phyloP scores from a whole-genome alignment of 345 rosid genomes.

The Eucalyptus marginata region DNA sequence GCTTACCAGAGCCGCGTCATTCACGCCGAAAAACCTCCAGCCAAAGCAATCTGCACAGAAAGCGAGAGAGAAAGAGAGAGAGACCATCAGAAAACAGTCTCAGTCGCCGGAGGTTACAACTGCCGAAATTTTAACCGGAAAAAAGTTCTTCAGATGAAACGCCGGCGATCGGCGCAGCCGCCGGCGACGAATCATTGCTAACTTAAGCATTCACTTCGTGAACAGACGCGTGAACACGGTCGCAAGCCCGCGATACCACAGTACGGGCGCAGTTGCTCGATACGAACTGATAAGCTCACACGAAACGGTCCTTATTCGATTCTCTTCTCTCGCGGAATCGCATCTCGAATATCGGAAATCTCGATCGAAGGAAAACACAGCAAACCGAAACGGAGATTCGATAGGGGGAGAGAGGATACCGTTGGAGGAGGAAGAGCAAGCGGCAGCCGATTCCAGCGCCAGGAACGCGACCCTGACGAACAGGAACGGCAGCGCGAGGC shows the following conservation, averaged over 20 bases:
- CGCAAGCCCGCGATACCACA: neutral
- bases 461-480: slow-evolving; percentile 67
- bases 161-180: neutral
- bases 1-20: slow-evolving; percentile 57
- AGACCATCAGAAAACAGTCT: neutral
- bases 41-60: slow-evolving; percentile 49
- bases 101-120: neutral
- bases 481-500: slow-evolving; percentile 44
- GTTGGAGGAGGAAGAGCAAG: slow-evolving; percentile 53
- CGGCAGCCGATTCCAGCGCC: slow-evolving; percentile 65
- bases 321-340: neutral
- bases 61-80: neutral
- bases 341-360: neutral
- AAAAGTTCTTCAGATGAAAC: neutral
- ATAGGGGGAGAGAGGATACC: neutral
- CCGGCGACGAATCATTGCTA: neutral
- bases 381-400: neutral
- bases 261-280: neutral
- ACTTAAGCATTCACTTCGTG: neutral
- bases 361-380: neutral
- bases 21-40: slow-evolving; percentile 52
- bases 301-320: neutral
- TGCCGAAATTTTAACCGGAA: neutral
- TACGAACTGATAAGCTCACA: neutral
- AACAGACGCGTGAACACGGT: neutral